Evolutionary conservation across 2,329 filamentous ascomycete genomes (phyloP).

Genomic region (Clonostachys chloroleuca): DNA sequence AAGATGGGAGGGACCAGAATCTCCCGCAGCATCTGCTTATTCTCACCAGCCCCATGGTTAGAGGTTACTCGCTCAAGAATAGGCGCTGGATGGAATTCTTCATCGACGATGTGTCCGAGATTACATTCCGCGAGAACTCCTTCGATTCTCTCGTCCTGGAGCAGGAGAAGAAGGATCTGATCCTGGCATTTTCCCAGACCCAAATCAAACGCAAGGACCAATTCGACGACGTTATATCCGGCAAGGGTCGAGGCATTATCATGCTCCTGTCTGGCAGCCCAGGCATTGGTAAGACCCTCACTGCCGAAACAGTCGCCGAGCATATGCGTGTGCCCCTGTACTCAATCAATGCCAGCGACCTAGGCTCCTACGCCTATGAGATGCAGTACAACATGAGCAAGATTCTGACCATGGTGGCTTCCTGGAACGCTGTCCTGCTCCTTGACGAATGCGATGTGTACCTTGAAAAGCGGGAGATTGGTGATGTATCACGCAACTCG

Average conservation of each 20-base stretch:
- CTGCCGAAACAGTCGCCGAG: conserved; percentile 22
- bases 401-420: conserved; percentile 58
- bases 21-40: conserved; percentile 7
- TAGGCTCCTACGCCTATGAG: conserved; percentile 19
- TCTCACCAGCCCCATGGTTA: conserved; percentile 12
- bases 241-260: conserved; percentile 46
- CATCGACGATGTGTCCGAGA: conserved; percentile 29
- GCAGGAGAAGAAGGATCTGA: conserved; percentile 36
- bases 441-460: conserved; percentile 32
- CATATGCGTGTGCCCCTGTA: conserved; percentile 3
- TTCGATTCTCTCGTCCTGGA: conserved; percentile 39
- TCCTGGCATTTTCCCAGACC: conserved; percentile 33
- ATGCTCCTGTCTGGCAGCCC: conserved; percentile 41
- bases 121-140: conserved; percentile 35
- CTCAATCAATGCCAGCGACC: conserved; percentile 2
- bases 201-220: conserved; percentile 32
- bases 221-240: conserved; percentile 48
- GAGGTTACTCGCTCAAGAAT: conserved; percentile 22
- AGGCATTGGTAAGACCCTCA: conserved; percentile 45
- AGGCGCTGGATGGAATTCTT: conserved; percentile 23
- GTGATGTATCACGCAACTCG: conserved; percentile 28
- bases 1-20: not conserved
- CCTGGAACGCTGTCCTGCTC: conserved; percentile 32
- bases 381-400: conserved; percentile 52
- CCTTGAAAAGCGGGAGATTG: conserved; percentile 24